These are phyloP conservation scores for Pleurozium schreberi DNA, from an alignment of 225 moss, liverwort and hornwort species.

Conservation along the genomic window DNA sequence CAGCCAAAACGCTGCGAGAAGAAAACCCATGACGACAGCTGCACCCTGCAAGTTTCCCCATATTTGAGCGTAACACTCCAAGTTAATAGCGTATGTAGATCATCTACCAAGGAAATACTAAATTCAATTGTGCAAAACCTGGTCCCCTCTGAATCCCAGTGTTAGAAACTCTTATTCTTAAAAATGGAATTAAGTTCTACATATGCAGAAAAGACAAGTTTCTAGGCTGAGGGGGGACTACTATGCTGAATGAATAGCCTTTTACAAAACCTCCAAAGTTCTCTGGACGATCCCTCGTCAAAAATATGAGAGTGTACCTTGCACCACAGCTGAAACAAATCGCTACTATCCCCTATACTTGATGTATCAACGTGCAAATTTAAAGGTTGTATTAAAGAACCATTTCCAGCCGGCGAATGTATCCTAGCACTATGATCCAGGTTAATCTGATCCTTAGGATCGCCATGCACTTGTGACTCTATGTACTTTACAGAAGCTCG, in stretches of 20 bases:
- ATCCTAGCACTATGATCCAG: constrained; percentile 22
- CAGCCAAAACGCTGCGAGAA: constrained; percentile 8
- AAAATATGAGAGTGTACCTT: constrained; percentile 17
- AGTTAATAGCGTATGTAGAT: background rate
- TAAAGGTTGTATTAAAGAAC: constrained; percentile 15
- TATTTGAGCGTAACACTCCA: background rate
- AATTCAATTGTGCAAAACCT: background rate
- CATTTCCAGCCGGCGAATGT: constrained; percentile 23
- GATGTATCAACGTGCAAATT: background rate
- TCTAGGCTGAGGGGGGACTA: background rate
- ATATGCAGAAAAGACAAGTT: background rate
- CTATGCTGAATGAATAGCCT: background rate
- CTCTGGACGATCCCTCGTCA: background rate
- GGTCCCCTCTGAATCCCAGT: background rate
- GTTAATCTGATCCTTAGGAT: constrained; percentile 5
- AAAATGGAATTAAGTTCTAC: background rate
- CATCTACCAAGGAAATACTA: background rate
- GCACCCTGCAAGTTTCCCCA: constrained; percentile 31
- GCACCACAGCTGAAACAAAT: constrained; percentile 17
- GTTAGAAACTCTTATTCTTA: background rate
- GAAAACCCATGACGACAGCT: constrained; percentile 13
- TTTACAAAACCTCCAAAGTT: background rate
- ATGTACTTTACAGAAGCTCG: constrained; percentile 38
- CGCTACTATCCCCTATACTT: background rate
- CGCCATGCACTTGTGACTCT: constrained; percentile 3